Evolutionary conservation across 495 filamentous ascomycete species (phyloP).

Genomic region (Penicillium herquei): DNA sequence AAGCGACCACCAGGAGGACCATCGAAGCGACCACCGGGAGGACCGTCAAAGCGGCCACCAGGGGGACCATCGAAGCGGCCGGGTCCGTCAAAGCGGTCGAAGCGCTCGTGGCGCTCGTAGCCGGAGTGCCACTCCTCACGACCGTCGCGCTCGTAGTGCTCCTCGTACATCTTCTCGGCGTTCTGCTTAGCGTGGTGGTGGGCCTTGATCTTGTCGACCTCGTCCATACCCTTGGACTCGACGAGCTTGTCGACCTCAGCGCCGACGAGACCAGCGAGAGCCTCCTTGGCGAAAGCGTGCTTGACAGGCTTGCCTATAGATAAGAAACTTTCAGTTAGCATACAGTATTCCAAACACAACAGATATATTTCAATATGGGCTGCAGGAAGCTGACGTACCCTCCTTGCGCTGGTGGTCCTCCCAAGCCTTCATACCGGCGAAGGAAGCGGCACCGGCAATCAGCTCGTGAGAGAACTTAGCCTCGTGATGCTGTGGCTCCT

Average conservation of each 20-base stretch:
- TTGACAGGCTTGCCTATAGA: constrained; percentile 62
- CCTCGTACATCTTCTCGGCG: constrained; percentile 61
- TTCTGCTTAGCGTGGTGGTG: constrained; percentile 66
- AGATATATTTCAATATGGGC: not conserved
- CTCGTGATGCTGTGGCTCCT: constrained; percentile 46
- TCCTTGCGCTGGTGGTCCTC: constrained; percentile 72
- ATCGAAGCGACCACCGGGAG: no score
- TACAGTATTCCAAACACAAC: no score
- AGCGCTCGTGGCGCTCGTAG: constrained; percentile 28
- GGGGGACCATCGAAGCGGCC: no score
- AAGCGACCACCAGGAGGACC: no score
- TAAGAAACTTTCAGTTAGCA: not conserved
- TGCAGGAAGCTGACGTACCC: constrained; percentile 45
- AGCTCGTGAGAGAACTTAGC: constrained; percentile 70
- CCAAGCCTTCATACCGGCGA: constrained; percentile 77
- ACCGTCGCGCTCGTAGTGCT: constrained; percentile 51
- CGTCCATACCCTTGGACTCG: constrained; percentile 76
- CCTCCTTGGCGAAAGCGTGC: constrained; percentile 77
- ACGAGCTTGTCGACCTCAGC: constrained; percentile 75
- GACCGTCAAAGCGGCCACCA: no score
- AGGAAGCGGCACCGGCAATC: constrained; percentile 72
- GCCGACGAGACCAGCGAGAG: constrained; percentile 66
- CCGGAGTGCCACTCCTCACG: constrained; percentile 41
- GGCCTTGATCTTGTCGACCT: constrained; percentile 62
- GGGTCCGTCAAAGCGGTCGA: constrained; percentile 20